Evolutionary conservation across 257 asterid species (phyloP).

Genomic region (Solanum sejunctum): DNA sequence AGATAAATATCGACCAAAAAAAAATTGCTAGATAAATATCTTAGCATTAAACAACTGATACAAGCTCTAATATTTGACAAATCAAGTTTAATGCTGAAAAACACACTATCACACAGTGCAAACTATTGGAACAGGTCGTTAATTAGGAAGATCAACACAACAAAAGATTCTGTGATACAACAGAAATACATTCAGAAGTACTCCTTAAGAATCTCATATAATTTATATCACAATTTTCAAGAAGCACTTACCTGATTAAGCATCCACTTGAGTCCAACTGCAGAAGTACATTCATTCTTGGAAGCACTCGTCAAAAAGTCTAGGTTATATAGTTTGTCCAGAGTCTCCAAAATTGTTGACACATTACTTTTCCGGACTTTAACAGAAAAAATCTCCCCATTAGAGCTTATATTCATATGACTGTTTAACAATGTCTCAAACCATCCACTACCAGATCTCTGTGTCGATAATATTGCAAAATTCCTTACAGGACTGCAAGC

Average conservation of each 20-base stretch:
- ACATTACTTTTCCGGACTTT: constrained; percentile 56
- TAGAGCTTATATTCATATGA: constrained; percentile 78
- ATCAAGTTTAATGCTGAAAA: neutral
- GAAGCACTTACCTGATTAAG: constrained; percentile 63
- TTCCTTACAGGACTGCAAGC: constrained; percentile 69
- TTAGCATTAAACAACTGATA: neutral
- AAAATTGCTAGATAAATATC: neutral
- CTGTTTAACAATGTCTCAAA: constrained; percentile 77
- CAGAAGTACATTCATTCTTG: constrained; percentile 94
- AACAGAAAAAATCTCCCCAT: constrained; percentile 90
- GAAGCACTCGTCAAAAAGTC: constrained; percentile 87
- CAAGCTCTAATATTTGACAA: neutral
- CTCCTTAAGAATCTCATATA: neutral
- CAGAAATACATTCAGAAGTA: neutral
- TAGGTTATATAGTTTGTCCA: constrained; percentile 73
- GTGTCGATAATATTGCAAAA: constrained; percentile 85
- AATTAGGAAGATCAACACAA: neutral
- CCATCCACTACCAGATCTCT: constrained; percentile 99
- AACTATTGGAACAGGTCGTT: neutral
- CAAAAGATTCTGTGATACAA: neutral
- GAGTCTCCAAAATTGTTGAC: constrained; percentile 60
- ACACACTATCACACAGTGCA: neutral
- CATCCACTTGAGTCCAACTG: constrained; percentile 98
- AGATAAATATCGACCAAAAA: neutral
- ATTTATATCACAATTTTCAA: neutral